These are phyloP conservation scores for Clarireedia homoeocarpa DNA, from an alignment of 2,329 filamentous ascomycete genomes.

Conservation along the genomic window DNA sequence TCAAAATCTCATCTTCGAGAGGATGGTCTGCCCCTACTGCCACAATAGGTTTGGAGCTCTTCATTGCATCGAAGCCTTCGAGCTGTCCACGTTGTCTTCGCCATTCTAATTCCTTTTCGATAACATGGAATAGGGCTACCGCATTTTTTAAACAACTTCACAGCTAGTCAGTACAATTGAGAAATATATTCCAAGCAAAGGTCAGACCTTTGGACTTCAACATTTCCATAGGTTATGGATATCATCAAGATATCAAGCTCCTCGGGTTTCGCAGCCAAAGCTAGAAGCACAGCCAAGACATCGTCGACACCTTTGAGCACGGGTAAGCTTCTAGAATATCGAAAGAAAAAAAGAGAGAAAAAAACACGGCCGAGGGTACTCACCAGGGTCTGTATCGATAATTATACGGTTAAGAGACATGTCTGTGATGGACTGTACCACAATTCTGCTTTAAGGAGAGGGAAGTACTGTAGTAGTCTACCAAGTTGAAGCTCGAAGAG, in stretches of 20 bases:
- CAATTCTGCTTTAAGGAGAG: background rate
- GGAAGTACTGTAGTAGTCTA: background rate
- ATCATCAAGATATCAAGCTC: conserved; percentile 82
- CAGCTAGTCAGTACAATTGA: conserved; percentile 3
- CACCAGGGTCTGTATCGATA: conserved; percentile 90
- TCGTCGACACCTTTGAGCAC: conserved; percentile 68
- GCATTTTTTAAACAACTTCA: conserved; percentile 77
- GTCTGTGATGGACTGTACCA: conserved; percentile 5
- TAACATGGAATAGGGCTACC: conserved; percentile 82
- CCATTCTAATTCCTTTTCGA: conserved; percentile 86
- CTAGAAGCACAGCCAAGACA: conserved; percentile 78
- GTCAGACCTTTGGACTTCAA: conserved; percentile 70
- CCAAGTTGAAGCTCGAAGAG: background rate
- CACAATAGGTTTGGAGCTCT: conserved; percentile 68
- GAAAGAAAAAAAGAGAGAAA: no score
- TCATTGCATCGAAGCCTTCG: conserved; percentile 66
- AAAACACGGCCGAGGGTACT: conserved; percentile 9
- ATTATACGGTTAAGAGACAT: conserved; percentile 77
- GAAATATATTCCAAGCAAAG: conserved; percentile 14
- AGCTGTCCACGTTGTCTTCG: conserved; percentile 58
- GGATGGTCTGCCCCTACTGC: conserved; percentile 83
- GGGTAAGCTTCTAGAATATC: background rate
- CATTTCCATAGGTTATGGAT: conserved; percentile 90
- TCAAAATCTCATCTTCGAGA: conserved; percentile 71
- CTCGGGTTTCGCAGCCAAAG: conserved; percentile 71